Percentiles rank a stretch among this genome's conserved stretches.
Conservation (phyloP, 768 basidiomycete genomes). For the Leucogyrophana mollusca region DNA sequence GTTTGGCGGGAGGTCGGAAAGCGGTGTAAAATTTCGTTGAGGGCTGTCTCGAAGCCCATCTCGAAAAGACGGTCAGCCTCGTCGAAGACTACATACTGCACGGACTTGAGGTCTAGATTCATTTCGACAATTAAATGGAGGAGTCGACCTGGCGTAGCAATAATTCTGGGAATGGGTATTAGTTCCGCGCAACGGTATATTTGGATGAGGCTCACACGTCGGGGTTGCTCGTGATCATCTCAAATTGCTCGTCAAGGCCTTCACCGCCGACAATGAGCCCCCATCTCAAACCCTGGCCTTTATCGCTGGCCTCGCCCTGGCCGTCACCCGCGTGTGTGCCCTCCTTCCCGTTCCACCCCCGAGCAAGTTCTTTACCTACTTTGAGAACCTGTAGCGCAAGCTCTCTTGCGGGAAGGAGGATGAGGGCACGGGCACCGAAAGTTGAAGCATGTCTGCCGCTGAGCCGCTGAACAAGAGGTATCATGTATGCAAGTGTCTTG, state of each 20-base stretch:
- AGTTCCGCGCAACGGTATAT: slow-evolving; percentile 1
- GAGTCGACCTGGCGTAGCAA: slow-evolving; percentile 96
- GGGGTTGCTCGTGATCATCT: slow-evolving; percentile 91
- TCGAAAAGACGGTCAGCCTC: slow-evolving; percentile 99
- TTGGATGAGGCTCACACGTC: slow-evolving; percentile 71
- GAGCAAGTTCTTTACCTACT: slow-evolving; percentile 91
- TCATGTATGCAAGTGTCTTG: slow-evolving; percentile 94
- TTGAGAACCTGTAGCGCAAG: slow-evolving; percentile 90
- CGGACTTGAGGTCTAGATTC: slow-evolving; percentile 84
- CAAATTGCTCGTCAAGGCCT: slow-evolving; percentile 92
- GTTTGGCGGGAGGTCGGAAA: slow-evolving; percentile 88
- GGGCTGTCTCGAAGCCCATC: slow-evolving; percentile 92
- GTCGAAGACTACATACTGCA: slow-evolving; percentile 93
- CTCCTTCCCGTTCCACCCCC: slow-evolving; percentile 68
- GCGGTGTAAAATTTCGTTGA: slow-evolving; percentile 89
- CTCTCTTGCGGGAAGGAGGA: slow-evolving; percentile 91
- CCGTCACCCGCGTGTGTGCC: slow-evolving; percentile 74
- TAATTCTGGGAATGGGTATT: slow-evolving; percentile 57
- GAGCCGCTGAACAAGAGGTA: slow-evolving; percentile 87
- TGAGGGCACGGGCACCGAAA: slow-evolving; percentile 84
- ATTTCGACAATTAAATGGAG: slow-evolving; percentile 97
- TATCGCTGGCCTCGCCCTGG: slow-evolving; percentile 49
- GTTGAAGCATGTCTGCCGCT: slow-evolving; percentile 74
- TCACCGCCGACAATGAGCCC: slow-evolving; percentile 96
- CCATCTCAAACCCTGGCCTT: slow-evolving; percentile 76